Conservation (phyloP, 352 stramenopile species). For the Globisporangium emineosum region DNA sequence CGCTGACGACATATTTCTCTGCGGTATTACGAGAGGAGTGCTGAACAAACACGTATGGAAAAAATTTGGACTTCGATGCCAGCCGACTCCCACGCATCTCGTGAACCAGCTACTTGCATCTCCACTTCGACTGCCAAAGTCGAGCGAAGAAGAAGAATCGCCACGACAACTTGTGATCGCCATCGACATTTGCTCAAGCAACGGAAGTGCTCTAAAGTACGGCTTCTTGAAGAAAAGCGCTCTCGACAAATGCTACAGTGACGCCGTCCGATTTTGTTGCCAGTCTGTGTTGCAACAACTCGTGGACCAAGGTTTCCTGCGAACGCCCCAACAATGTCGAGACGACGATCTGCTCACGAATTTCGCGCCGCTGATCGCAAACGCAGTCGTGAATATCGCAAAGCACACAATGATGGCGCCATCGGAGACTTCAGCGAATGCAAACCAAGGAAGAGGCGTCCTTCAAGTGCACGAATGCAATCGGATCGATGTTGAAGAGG, state of each 20-base stretch:
- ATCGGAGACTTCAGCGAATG: background rate
- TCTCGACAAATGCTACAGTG: conserved; percentile 45
- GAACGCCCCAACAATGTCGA: conserved; percentile 47
- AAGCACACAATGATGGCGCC: conserved; percentile 1
- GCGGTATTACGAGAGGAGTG: conserved; percentile 46
- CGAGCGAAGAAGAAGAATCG: conserved; percentile 8
- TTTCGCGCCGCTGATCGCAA: conserved; percentile 54
- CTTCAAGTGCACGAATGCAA: conserved; percentile 9
- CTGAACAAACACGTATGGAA: conserved; percentile 44
- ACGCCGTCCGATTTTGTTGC: conserved; percentile 35
- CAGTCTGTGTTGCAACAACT: conserved; percentile 47
- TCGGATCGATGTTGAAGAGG: conserved; percentile 17
- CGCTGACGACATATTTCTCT: conserved; percentile 53
- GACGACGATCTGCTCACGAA: conserved; percentile 46
- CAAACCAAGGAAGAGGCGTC: background rate
- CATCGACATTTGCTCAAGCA: conserved; percentile 44
- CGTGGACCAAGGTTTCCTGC: conserved; percentile 34
- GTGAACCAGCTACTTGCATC: conserved; percentile 48
- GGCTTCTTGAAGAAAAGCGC: conserved; percentile 49
- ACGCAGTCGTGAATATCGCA: conserved; percentile 42
- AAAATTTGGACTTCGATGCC: conserved; percentile 50
- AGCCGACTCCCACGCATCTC: conserved; percentile 28
- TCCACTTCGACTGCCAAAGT: conserved; percentile 21
- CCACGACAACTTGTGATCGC: conserved; percentile 36
- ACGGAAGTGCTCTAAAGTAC: conserved; percentile 36